A percentile compares a stretch with the other conserved stretches of the same genome.
Evolutionary conservation across 441 rosid species (phyloP).

Genomic region (Erodium trifolium): DNA sequence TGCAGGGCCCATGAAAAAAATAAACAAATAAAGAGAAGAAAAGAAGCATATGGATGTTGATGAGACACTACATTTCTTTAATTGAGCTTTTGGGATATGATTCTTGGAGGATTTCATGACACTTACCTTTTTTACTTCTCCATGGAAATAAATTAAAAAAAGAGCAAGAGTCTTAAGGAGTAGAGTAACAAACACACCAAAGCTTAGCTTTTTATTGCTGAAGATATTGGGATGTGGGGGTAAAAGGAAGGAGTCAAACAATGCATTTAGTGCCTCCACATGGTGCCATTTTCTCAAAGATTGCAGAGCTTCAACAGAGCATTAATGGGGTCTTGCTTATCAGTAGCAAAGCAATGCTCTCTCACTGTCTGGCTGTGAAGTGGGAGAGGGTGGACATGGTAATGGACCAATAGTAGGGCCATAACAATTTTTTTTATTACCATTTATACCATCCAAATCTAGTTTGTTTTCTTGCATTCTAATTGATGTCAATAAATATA

Average conservation of each 20-base stretch:
- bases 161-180: neutral
- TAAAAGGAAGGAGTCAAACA: conserved; percentile 15
- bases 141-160: neutral
- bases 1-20: conserved; percentile 4
- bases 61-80: neutral
- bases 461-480: too few species aligned
- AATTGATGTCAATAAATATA: too few species aligned
- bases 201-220: neutral
- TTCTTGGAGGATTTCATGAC: neutral
- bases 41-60: neutral
- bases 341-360: neutral
- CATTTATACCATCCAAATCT: too few species aligned
- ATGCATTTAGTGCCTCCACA: conserved; percentile 22
- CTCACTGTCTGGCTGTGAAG: neutral
- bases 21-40: too few species aligned
- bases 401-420: too few species aligned
- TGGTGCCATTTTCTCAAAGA: conserved; percentile 20
- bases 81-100: neutral
- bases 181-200: neutral
- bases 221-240: conserved; percentile 17
- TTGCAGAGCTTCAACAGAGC: neutral
- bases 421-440: too few species aligned
- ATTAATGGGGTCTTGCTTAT: neutral
- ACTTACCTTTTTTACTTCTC: neutral
- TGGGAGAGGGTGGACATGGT: neutral